A percentile compares a stretch with the other conserved stretches of the same genome.
phyloP scores from a whole-genome alignment of 768 basidiomycete genomes.

The Agrocybe pediades region DNA sequence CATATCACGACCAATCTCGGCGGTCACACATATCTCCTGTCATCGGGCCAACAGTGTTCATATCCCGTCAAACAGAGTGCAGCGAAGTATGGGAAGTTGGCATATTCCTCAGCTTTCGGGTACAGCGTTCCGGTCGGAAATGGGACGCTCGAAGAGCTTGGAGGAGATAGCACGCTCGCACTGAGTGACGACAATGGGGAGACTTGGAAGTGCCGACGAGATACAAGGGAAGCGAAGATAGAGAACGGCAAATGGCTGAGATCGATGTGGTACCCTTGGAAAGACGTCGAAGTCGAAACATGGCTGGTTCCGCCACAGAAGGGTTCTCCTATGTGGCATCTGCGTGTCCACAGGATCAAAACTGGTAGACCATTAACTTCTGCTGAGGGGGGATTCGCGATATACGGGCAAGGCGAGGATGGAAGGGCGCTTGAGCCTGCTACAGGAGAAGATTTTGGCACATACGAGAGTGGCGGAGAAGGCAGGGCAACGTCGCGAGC shows the following conservation, averaged over 20 bases:
- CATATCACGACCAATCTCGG: slow-evolving; percentile 68
- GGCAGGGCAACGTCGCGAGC: slow-evolving; percentile 58
- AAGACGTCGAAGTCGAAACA: slow-evolving; percentile 72
- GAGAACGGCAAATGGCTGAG: slow-evolving; percentile 57
- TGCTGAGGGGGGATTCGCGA: slow-evolving; percentile 73
- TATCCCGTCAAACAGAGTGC: slow-evolving; percentile 79
- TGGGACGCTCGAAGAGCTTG: slow-evolving; percentile 70
- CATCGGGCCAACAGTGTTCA: slow-evolving; percentile 77
- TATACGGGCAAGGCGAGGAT: slow-evolving; percentile 66
- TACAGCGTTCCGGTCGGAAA: slow-evolving; percentile 73
- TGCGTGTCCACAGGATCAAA: slow-evolving; percentile 65
- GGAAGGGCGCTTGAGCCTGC: slow-evolving; percentile 59
- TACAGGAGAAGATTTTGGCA: slow-evolving; percentile 45
- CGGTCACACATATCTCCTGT: slow-evolving; percentile 70
- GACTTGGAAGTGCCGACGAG: slow-evolving; percentile 69
- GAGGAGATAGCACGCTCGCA: slow-evolving; percentile 71
- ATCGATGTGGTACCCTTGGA: slow-evolving; percentile 77
- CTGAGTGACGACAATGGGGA: slow-evolving; percentile 72
- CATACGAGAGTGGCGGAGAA: slow-evolving; percentile 45
- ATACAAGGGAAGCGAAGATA: slow-evolving; percentile 61
- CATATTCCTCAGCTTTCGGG: slow-evolving; percentile 77
- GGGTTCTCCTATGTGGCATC: slow-evolving; percentile 65
- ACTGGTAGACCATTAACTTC: slow-evolving; percentile 51
- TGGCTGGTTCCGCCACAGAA: slow-evolving; percentile 68
- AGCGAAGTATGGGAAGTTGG: slow-evolving; percentile 78